Evolutionary conservation across 371 early-diverging fungal species (phyloP).

Genomic region (Mortierella sp.): DNA sequence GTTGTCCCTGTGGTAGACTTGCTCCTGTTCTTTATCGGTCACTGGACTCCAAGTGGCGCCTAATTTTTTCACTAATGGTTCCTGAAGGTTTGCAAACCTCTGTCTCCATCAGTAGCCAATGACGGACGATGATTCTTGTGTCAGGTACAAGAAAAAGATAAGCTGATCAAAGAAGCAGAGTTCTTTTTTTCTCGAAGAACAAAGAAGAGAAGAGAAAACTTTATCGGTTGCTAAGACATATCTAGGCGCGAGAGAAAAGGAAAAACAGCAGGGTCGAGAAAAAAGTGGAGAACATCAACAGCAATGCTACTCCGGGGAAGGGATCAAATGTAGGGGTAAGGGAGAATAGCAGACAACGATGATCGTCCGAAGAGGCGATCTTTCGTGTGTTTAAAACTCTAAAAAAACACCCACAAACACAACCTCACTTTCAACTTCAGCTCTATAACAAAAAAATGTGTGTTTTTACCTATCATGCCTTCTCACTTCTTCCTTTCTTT

Average conservation of each 20-base stretch:
- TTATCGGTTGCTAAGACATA: not conserved
- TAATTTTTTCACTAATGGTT: not conserved
- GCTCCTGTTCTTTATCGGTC: not conserved
- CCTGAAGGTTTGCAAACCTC: too few relatives aligned
- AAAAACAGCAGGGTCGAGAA: not conserved
- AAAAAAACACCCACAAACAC: not conserved
- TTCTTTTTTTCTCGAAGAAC: too few relatives aligned
- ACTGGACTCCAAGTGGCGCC: too few relatives aligned
- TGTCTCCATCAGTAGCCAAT: too few relatives aligned
- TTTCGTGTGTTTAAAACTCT: not conserved
- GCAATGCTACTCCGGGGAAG: not conserved
- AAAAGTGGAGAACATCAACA: not conserved
- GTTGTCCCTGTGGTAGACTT: not conserved
- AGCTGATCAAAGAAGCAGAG: too few relatives aligned
- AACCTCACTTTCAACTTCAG: too few relatives aligned
- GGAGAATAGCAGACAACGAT: not conserved
- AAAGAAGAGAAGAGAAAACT: not conserved
- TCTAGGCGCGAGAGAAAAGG: not conserved
- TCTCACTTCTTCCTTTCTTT: too few relatives aligned
- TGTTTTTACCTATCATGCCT: not conserved
- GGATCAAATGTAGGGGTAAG: not conserved
- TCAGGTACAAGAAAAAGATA: too few relatives aligned
- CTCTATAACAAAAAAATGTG: not conserved
- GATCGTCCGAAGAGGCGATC: slow-evolving; percentile 13
- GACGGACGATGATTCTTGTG: too few relatives aligned